A percentile compares a stretch with the other conserved stretches of the same genome.
These are phyloP conservation scores for Cyclocybe aegerita DNA, from an alignment of 768 basidiomycete species.

Conservation along the genomic window DNA sequence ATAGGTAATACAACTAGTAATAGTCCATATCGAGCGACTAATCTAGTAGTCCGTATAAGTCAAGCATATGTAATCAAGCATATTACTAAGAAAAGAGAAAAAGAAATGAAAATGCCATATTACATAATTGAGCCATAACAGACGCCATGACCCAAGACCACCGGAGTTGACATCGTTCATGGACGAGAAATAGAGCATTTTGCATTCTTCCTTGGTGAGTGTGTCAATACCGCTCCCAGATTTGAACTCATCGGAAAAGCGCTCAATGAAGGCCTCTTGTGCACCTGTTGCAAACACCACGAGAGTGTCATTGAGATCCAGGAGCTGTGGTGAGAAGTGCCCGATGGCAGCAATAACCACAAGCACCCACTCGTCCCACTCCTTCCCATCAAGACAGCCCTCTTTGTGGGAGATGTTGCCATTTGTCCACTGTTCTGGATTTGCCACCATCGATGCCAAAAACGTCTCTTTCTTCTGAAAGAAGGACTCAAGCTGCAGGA, in stretches of 20 bases:
- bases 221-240: constrained; percentile 15
- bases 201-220: constrained; percentile 4
- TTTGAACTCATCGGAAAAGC: constrained; percentile 27
- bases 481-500: constrained; percentile 19
- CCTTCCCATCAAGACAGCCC: constrained; percentile 11
- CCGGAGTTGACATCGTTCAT: constrained; percentile 31
- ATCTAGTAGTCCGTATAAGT: too few relatives aligned
- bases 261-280: constrained; percentile 12
- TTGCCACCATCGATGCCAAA: constrained; percentile 12
- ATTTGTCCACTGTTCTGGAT: constrained; percentile 15
- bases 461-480: constrained; percentile 14
- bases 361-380: constrained; percentile 5
- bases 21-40: too few relatives aligned
- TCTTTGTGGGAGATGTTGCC: constrained; percentile 3
- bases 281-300: constrained; percentile 21
- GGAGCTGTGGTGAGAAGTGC: constrained; percentile 5
- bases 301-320: constrained; percentile 10
- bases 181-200: constrained; percentile 8
- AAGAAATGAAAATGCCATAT: too few relatives aligned
- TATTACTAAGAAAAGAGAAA: too few relatives aligned
- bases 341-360: constrained; percentile 12
- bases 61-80: too few relatives aligned
- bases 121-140: too few relatives aligned
- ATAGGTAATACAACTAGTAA: too few relatives aligned
- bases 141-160: constrained; percentile 17